Percentiles rank a stretch among this genome's conserved stretches.
Conservation (phyloP, 139 green algal genomes). For the Tetraselmis striata region DNA sequence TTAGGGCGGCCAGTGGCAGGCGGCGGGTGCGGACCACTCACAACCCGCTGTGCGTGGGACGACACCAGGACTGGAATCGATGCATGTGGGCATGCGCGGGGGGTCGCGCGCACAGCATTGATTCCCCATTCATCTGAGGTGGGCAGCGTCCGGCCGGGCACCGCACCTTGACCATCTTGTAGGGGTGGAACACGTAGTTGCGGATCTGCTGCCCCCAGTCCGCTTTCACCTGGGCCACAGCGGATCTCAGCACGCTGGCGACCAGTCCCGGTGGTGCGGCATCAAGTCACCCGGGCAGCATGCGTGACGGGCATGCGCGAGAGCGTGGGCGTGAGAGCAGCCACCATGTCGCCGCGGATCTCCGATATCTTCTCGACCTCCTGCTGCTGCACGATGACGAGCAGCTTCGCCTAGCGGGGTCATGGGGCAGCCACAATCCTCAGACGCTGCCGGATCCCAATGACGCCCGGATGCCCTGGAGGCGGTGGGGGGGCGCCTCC, state of each 20-base stretch:
- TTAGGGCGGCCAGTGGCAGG: background rate
- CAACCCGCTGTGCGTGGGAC: too few species aligned
- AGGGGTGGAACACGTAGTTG: slow-evolving; percentile 97
- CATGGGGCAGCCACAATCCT: too few species aligned
- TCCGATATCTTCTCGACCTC: slow-evolving; percentile 25
- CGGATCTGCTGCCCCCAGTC: slow-evolving; percentile 96
- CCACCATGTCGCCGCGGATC: slow-evolving; percentile 40
- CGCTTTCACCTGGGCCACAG: slow-evolving; percentile 55
- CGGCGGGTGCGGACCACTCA: too few species aligned
- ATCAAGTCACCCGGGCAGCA: too few species aligned
- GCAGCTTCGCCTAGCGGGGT: slow-evolving; percentile 59
- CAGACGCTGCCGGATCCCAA: too few species aligned
- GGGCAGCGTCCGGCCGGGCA: background rate
- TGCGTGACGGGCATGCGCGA: too few species aligned
- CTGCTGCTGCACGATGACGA: slow-evolving; percentile 68
- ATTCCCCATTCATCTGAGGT: slow-evolving; percentile 31
- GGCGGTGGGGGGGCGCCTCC: background rate
- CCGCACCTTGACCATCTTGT: slow-evolving; percentile 83
- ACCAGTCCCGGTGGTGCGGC: too few species aligned
- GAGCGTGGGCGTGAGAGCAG: too few species aligned
- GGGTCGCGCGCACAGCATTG: background rate
- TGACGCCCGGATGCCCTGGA: too few species aligned
- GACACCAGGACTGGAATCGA: background rate
- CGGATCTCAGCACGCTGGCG: too few species aligned
- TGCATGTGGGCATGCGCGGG: background rate